A percentile compares a stretch with the other conserved stretches of the same genome.
Conservation (phyloP, 768 basidiomycete genomes). For the Leccinum uliginosum region DNA sequence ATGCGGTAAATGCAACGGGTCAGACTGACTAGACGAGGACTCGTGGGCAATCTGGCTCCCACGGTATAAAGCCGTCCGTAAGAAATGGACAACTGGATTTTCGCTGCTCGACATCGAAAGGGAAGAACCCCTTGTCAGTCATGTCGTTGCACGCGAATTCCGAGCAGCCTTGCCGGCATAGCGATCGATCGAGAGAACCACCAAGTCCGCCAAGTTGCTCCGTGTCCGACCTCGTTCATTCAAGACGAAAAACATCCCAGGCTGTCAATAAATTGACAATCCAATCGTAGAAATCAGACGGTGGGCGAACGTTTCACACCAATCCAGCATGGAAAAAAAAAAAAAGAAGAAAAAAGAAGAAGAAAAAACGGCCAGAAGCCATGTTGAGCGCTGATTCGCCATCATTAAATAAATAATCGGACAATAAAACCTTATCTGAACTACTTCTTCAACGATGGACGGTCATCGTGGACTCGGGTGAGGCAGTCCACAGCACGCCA, state of each 20-base stretch:
- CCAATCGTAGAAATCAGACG: background rate
- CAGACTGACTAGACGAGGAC: background rate
- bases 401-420: conserved; percentile 15
- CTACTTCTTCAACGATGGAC: conserved; percentile 3
- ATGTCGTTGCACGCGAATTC: background rate
- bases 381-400: conserved; percentile 16
- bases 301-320: conserved; percentile 6
- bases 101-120: background rate
- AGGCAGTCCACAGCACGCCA: conserved; percentile 11
- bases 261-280: conserved; percentile 11
- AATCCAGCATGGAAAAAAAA: conserved; percentile 1
- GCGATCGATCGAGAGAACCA: background rate
- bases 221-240: conserved; percentile 1
- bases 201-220: background rate
- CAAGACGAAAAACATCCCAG: conserved; percentile 1
- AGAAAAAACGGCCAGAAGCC: conserved; percentile 7
- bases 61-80: background rate
- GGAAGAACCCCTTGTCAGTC: background rate
- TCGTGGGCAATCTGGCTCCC: background rate
- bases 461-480: conserved; percentile 15
- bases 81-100: background rate
- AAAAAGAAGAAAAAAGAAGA: background rate
- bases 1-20: background rate
- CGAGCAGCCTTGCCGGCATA: background rate
- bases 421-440: conserved; percentile 21